Evolutionary conservation across 2,329 filamentous ascomycete species (phyloP), one percentile per base, ranked within the genome.

Genomic region (Cercospora canescens): DNA sequence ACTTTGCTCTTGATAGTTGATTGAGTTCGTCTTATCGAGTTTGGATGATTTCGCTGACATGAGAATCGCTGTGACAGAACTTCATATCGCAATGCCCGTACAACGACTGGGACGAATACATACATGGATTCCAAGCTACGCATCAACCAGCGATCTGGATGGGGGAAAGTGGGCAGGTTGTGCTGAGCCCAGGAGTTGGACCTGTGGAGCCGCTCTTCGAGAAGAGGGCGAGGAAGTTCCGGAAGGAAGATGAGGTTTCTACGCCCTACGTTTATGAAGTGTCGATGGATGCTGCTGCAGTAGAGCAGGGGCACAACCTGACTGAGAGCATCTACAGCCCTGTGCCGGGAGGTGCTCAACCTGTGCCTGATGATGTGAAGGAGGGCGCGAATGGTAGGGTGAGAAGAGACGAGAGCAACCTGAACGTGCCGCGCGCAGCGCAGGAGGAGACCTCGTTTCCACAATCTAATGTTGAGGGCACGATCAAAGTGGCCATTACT

Each of bases 61-160:
- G 24, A 21, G 37, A 60, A 37, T 56, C 48, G 32, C 55, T 3
- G 6, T 34, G 1, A 37, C n/a, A 71, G 73, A 84, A 84, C 68
- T 84, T 79, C 73, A 84, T 84, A 60, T 82, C 80, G 1, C 82
- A 84, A 66, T 81, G 81, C 14, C 81, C 82, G 0, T 84, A 84
- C 70, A 76, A 80, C 26, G 79, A 83, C 60, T 67, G 76, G 14
- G 82, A 84, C 63, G 64, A 70, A 0, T 78, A 78, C 26, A 78
- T 84, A 8, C 82, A 84, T 65, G 82, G 82, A 0, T 84, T 84
- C 62, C 82, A 84, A 69, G 82, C 81, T 8, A 84, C 82, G 1
- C 82, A 84, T 63, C 82, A 84, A 67, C 82, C 82, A 0, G 82
- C 82, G 0, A 84, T 84, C n/a, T 84, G 82, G 82, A 84, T 84